Conservation (phyloP, 2,329 filamentous ascomycete species). For the Septoria petroselini region DNA sequence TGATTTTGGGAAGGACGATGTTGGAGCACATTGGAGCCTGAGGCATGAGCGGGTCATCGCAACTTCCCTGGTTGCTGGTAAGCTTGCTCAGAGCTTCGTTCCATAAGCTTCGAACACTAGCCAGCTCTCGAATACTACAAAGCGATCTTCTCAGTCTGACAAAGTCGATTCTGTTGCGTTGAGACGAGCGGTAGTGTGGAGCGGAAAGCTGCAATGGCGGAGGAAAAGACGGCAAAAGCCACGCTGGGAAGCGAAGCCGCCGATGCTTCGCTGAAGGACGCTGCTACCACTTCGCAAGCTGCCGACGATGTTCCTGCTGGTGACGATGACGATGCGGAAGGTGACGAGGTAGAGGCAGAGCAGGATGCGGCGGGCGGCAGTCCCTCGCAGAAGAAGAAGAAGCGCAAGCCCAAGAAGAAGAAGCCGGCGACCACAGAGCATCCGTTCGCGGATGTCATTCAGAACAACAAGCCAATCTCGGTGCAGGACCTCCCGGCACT, state of each 20-base stretch:
- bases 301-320: conserved; percentile 22
- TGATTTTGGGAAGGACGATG: neutral
- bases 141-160: neutral
- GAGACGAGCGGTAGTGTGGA: neutral
- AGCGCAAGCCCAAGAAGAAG: conserved; percentile 33
- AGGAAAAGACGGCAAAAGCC: conserved; percentile 19
- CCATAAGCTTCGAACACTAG: neutral
- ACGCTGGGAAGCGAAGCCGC: conserved; percentile 23
- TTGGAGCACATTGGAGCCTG: neutral
- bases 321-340: conserved; percentile 23
- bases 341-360: conserved; percentile 20
- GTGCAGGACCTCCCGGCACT: conserved; percentile 33
- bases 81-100: neutral
- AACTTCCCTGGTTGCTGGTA: no score
- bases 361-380: conserved; percentile 15
- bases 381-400: conserved; percentile 24
- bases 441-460: conserved; percentile 11
- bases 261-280: conserved; percentile 22
- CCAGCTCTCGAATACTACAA: neutral
- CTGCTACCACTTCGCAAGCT: conserved; percentile 19
- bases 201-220: conserved; percentile 10
- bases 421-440: conserved; percentile 19
- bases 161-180: neutral
- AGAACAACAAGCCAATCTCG: conserved; percentile 23
- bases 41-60: neutral